Conservation (phyloP, 208 protist genomes). For the Wallacemonas collosoma region DNA sequence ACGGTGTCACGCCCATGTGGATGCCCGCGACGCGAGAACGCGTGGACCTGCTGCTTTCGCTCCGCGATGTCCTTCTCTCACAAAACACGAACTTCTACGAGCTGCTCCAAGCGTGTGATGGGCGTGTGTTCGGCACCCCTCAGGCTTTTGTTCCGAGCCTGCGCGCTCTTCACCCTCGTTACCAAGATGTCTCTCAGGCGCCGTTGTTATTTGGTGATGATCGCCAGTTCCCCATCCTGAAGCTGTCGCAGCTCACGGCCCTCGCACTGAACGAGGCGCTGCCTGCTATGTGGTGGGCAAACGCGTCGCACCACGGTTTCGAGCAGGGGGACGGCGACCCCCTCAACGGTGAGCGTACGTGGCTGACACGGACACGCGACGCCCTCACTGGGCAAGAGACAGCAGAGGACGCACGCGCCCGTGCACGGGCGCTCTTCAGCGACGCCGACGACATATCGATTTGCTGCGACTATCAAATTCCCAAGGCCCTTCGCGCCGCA, state of each 20-base stretch:
- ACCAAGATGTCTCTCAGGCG: slow-evolving; percentile 48
- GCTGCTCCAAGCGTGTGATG: slow-evolving; percentile 42
- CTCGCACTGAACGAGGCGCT: slow-evolving; percentile 61
- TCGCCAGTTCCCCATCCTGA: slow-evolving; percentile 59
- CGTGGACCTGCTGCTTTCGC: slow-evolving; percentile 57
- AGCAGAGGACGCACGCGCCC: background rate
- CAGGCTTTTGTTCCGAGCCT: slow-evolving; percentile 59
- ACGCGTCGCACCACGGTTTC: background rate
- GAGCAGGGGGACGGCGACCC: too few species aligned
- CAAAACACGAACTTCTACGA: slow-evolving; percentile 50
- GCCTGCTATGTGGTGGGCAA: slow-evolving; percentile 38
- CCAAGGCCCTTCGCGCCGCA: slow-evolving; percentile 66
- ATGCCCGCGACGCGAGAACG: slow-evolving; percentile 72
- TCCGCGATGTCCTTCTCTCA: slow-evolving; percentile 31
- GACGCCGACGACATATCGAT: slow-evolving; percentile 60
- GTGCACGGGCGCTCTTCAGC: slow-evolving; percentile 33
- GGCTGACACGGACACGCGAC: slow-evolving; percentile 22
- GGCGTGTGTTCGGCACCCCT: slow-evolving; percentile 44
- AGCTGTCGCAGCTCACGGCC: slow-evolving; percentile 78
- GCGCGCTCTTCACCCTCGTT: slow-evolving; percentile 61
- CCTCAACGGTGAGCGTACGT: background rate
- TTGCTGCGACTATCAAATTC: slow-evolving; percentile 91
- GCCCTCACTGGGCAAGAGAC: background rate
- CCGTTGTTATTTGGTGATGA: slow-evolving; percentile 2
- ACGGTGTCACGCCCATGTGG: slow-evolving; percentile 65